Percentiles rank a stretch among this genome's conserved stretches.
Conservation (phyloP, 805 yeast genomes). For the Wickerhamiella sorbophila region DNA sequence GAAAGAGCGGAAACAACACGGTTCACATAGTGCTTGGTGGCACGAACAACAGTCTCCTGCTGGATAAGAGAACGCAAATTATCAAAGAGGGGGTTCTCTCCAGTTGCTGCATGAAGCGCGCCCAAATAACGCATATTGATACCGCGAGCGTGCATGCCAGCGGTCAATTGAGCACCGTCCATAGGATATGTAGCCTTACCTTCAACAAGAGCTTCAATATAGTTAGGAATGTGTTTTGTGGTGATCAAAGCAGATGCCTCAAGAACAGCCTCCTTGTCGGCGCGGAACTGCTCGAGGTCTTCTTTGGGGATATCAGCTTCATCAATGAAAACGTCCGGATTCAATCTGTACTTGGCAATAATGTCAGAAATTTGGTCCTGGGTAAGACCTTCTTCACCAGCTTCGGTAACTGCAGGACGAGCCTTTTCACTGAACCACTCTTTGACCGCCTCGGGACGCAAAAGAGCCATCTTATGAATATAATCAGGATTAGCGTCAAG, state of each 20-base stretch:
- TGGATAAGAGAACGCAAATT: slow-evolving; percentile 32
- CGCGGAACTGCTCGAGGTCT: slow-evolving; percentile 25
- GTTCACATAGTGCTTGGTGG: slow-evolving; percentile 61
- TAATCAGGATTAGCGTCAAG: slow-evolving; percentile 41
- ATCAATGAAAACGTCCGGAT: slow-evolving; percentile 56
- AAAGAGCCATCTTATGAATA: slow-evolving; percentile 66
- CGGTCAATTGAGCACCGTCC: slow-evolving; percentile 65
- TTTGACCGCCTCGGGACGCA: slow-evolving; percentile 80
- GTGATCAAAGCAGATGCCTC: slow-evolving; percentile 53
- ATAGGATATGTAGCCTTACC: slow-evolving; percentile 44
- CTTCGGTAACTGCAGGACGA: slow-evolving; percentile 36
- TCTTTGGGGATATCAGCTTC: slow-evolving; percentile 29
- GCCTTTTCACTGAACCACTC: slow-evolving; percentile 75
- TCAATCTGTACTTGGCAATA: slow-evolving; percentile 42
- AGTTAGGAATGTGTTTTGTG: slow-evolving; percentile 45
- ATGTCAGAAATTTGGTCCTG: slow-evolving; percentile 32
- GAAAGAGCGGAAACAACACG: slow-evolving; percentile 34
- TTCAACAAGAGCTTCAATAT: slow-evolving; percentile 39
- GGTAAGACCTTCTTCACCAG: slow-evolving; percentile 23
- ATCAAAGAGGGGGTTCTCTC: slow-evolving; percentile 29
- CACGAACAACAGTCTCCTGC: slow-evolving; percentile 69
- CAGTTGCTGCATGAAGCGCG: slow-evolving; percentile 31
- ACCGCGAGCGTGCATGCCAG: slow-evolving; percentile 62
- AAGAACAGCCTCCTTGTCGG: slow-evolving; percentile 52
- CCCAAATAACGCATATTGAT: slow-evolving; percentile 85